phyloP scores from a whole-genome alignment of 495 filamentous ascomycete genomes.

The Aspergillus incahuasiensis region DNA sequence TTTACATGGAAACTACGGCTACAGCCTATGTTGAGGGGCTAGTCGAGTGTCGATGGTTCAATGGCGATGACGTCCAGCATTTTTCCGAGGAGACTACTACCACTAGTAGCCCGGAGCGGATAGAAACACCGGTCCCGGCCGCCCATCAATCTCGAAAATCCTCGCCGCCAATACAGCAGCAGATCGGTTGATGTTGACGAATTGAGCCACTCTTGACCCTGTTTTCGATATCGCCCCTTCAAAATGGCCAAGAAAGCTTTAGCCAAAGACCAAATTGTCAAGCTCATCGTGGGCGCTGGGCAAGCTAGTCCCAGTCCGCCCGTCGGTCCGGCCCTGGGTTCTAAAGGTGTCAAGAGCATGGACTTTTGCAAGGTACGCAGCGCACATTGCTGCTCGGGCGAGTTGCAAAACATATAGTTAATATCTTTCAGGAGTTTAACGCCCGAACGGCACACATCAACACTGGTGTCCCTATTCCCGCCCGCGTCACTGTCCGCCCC shows the following conservation, averaged over 20 bases:
- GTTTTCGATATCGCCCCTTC: conserved; percentile 4
- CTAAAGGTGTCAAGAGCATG: conserved; percentile 98
- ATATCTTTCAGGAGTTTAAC: conserved; percentile 79
- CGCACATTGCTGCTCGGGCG: background rate
- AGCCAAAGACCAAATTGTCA: conserved; percentile 82
- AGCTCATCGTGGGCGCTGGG: conserved; percentile 97
- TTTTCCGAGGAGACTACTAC: background rate
- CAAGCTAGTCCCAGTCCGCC: conserved; percentile 95
- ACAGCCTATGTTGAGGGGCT: background rate
- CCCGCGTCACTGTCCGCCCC: conserved; percentile 83
- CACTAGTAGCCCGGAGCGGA: background rate
- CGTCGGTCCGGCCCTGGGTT: conserved; percentile 92
- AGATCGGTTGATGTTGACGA: background rate
- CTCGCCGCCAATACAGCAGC: conserved; percentile 4
- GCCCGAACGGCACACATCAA: conserved; percentile 83
- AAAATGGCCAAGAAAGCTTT: conserved; percentile 75
- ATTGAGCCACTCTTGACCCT: background rate
- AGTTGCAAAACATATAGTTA: background rate
- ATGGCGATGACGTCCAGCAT: conserved; percentile 14
- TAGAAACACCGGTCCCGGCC: conserved; percentile 8
- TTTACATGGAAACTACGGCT: background rate
- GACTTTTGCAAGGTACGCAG: conserved; percentile 91
- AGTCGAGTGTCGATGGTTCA: background rate
- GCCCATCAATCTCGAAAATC: conserved; percentile 3
- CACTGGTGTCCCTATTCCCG: conserved; percentile 81